Conservation (phyloP, 768 basidiomycete genomes). For the Termitomyces sp. region DNA sequence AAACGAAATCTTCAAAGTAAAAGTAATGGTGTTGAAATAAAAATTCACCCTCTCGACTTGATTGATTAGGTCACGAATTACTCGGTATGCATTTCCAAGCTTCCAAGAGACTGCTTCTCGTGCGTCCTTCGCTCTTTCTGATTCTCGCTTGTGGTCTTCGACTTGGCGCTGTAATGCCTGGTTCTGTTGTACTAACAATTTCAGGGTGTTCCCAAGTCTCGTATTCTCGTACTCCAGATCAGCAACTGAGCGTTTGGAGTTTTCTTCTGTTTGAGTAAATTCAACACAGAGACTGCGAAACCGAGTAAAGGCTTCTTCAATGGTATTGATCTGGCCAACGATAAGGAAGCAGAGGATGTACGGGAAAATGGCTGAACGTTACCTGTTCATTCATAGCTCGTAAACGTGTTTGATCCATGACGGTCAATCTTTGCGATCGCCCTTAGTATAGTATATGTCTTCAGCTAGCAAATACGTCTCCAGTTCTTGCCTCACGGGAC, state of each 20-base stretch:
- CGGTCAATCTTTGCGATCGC: neutral
- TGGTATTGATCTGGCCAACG: constrained; percentile 10
- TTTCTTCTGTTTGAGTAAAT: constrained; percentile 7
- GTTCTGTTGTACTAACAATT: constrained; percentile 25
- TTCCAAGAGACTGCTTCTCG: constrained; percentile 27
- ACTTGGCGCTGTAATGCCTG: constrained; percentile 27
- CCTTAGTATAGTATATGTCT: neutral
- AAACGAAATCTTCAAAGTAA: neutral
- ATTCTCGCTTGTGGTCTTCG: constrained; percentile 21
- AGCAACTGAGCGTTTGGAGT: constrained; percentile 22
- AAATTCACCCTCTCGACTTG: constrained; percentile 31
- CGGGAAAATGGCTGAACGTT: neutral
- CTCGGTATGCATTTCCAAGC: constrained; percentile 31
- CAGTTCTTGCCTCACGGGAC: neutral
- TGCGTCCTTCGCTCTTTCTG: constrained; percentile 26
- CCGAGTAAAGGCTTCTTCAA: constrained; percentile 4
- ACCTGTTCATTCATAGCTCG: constrained; percentile 26
- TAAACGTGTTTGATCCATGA: constrained; percentile 9
- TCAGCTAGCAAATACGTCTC: neutral
- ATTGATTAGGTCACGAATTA: constrained; percentile 36
- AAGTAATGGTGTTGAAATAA: neutral
- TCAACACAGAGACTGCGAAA: constrained; percentile 15
- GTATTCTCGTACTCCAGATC: constrained; percentile 31
- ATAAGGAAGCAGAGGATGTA: neutral
- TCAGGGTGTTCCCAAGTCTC: constrained; percentile 20